Percentiles rank a stretch among this genome's conserved stretches.
Evolutionary conservation across 768 basidiomycete species (phyloP).

Genomic region (Podaxis rugospora): DNA sequence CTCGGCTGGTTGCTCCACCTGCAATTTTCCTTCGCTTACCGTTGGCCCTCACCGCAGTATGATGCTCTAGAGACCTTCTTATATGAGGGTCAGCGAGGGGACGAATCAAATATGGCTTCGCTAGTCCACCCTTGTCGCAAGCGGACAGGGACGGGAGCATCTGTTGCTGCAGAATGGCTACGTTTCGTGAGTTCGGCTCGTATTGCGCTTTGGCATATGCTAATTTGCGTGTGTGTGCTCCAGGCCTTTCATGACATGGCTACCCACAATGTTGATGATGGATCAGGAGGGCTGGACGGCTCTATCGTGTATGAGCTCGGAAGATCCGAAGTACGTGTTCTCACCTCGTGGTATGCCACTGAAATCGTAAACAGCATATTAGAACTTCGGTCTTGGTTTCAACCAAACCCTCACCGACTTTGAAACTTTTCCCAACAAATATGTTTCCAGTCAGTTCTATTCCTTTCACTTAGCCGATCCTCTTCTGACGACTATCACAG

Average conservation of each 20-base stretch:
- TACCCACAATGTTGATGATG: slow-evolving; percentile 39
- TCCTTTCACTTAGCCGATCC: background rate
- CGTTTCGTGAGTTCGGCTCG: slow-evolving; percentile 24
- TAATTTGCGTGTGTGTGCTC: background rate
- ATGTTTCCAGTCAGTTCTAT: slow-evolving; percentile 35
- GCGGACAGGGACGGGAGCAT: slow-evolving; percentile 23
- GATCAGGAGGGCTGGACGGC: slow-evolving; percentile 46
- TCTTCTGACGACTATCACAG: slow-evolving; percentile 19
- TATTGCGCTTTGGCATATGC: background rate
- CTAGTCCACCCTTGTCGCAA: slow-evolving; percentile 29
- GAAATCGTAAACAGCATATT: background rate
- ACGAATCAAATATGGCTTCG: slow-evolving; percentile 28
- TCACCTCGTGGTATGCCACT: background rate
- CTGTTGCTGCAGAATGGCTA: slow-evolving; percentile 31
- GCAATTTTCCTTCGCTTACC: slow-evolving; percentile 18
- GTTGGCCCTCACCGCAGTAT: slow-evolving; percentile 33
- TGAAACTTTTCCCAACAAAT: slow-evolving; percentile 36
- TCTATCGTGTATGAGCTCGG: slow-evolving; percentile 44
- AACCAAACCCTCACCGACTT: slow-evolving; percentile 39
- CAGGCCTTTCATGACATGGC: slow-evolving; percentile 51
- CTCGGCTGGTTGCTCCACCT: background rate
- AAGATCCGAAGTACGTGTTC: slow-evolving; percentile 31
- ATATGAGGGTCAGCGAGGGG: slow-evolving; percentile 28
- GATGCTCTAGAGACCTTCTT: slow-evolving; percentile 29
- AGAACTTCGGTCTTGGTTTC: slow-evolving; percentile 48